These are phyloP conservation scores for Ustilago vetiveriae DNA, from an alignment of 1,284 basidiomycete genomes.

Conservation along the genomic window DNA sequence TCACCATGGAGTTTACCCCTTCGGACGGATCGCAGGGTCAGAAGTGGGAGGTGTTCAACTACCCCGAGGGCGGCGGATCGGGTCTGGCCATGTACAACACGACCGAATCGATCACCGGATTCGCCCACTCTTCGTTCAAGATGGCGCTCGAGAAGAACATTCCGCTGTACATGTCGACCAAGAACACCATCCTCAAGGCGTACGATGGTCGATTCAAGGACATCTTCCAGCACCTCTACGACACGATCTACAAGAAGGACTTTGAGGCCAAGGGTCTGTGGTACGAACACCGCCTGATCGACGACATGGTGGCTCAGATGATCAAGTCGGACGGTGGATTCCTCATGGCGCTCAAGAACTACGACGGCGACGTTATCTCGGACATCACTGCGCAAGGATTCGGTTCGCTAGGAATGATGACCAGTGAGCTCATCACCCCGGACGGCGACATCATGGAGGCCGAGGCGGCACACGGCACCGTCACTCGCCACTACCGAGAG, in stretches of 20 bases:
- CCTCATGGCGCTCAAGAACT: slow-evolving; percentile 79
- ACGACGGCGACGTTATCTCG: slow-evolving; percentile 56
- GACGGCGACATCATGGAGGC: slow-evolving; percentile 87
- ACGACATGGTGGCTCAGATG: slow-evolving; percentile 82
- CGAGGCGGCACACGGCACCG: slow-evolving; percentile 72
- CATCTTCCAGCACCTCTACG: slow-evolving; percentile 94
- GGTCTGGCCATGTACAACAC: slow-evolving; percentile 70
- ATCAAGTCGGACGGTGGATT: slow-evolving; percentile 97
- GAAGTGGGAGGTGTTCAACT: slow-evolving; percentile 61
- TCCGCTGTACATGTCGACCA: slow-evolving; percentile 72
- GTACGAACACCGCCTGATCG: slow-evolving; percentile 89
- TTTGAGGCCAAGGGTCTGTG: slow-evolving; percentile 87
- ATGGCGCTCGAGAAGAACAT: slow-evolving; percentile 97
- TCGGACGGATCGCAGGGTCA: slow-evolving; percentile 50
- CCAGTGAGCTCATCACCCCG: slow-evolving; percentile 92
- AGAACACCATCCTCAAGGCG: slow-evolving; percentile 67
- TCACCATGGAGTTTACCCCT: slow-evolving; percentile 61
- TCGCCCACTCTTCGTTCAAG: slow-evolving; percentile 97
- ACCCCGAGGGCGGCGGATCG: slow-evolving; percentile 61
- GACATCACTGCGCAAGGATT: slow-evolving; percentile 74
- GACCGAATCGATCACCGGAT: slow-evolving; percentile 82
- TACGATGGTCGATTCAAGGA: slow-evolving; percentile 96
- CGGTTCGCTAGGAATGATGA: slow-evolving; percentile 97
- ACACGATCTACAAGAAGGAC: slow-evolving; percentile 79
- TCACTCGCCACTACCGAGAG: slow-evolving; percentile 93